Evolutionary conservation across 2,329 filamentous ascomycete genomes (phyloP).

Genomic region (Fusarium penzigii): DNA sequence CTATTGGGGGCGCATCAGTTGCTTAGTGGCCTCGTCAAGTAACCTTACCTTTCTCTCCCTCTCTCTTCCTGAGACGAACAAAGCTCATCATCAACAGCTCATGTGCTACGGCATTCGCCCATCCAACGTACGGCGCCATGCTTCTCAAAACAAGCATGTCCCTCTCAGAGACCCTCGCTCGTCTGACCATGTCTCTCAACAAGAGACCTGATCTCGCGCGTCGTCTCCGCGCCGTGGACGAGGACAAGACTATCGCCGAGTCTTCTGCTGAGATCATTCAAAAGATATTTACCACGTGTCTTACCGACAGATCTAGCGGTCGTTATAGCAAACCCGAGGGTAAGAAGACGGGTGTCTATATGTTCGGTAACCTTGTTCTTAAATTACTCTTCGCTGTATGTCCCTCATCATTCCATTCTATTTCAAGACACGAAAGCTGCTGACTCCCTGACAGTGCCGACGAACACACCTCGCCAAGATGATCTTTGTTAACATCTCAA

Average conservation of each 20-base stretch:
- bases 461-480: slow-evolving; percentile 83
- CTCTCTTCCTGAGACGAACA: background rate
- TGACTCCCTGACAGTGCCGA: slow-evolving; percentile 56
- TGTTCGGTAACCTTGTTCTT: slow-evolving; percentile 86
- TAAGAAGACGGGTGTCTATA: slow-evolving; percentile 85
- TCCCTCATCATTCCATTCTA: slow-evolving; percentile 1
- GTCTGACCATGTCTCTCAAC: slow-evolving; percentile 82
- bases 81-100: slow-evolving; percentile 52
- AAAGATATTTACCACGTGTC: slow-evolving; percentile 85
- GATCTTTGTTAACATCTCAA: slow-evolving; percentile 85
- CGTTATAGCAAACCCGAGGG: slow-evolving; percentile 72
- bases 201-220: slow-evolving; percentile 76
- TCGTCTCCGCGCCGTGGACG: slow-evolving; percentile 62
- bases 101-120: slow-evolving; percentile 78
- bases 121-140: slow-evolving; percentile 77
- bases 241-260: slow-evolving; percentile 77
- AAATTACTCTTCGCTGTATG: slow-evolving; percentile 81
- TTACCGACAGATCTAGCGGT: slow-evolving; percentile 75
- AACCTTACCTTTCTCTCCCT: slow-evolving; percentile 37
- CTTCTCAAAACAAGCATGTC: slow-evolving; percentile 83
- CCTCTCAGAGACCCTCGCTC: slow-evolving; percentile 76
- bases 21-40: slow-evolving; percentile 75
- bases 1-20: slow-evolving; percentile 73
- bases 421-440: background rate
- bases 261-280: slow-evolving; percentile 86